Conservation (phyloP, 345 rosid genomes). For the Clarkia xantiana region DNA sequence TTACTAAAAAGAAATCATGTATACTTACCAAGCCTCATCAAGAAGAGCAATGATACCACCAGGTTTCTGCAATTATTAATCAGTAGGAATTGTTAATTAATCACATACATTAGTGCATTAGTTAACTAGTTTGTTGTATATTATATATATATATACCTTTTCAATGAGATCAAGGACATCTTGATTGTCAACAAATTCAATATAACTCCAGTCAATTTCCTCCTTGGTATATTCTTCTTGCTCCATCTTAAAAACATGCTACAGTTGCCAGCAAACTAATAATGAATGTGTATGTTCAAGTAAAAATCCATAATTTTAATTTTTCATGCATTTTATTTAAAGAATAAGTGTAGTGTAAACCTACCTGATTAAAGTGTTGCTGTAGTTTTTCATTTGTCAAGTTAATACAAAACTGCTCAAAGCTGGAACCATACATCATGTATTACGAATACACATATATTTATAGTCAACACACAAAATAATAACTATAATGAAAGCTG, state of each 20-base stretch:
- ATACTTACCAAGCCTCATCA: conserved; percentile 99
- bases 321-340: background rate
- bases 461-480: background rate
- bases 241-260: conserved; percentile 99
- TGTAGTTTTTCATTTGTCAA: conserved; percentile 97
- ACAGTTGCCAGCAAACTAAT: conserved; percentile 1
- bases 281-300: too few relatives aligned
- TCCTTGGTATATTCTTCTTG: conserved; percentile 97
- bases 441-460: background rate
- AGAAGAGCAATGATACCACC: conserved; percentile 97
- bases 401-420: conserved; percentile 98
- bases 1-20: too few relatives aligned
- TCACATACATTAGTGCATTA: background rate
- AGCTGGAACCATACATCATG: conserved; percentile 23
- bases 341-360: background rate
- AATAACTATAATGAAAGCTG: too few relatives aligned
- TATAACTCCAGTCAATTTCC: conserved; percentile 96
- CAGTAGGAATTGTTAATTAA: background rate
- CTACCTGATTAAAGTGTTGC: conserved; percentile 98
- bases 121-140: too few relatives aligned
- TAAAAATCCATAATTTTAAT: background rate
- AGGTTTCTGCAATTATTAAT: conserved; percentile 68
- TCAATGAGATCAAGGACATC: conserved; percentile 94
- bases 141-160: conserved; percentile 33
- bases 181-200: conserved; percentile 89